Conservation (phyloP, 352 stramenopile genomes). For the Phytophthora meadii region DNA sequence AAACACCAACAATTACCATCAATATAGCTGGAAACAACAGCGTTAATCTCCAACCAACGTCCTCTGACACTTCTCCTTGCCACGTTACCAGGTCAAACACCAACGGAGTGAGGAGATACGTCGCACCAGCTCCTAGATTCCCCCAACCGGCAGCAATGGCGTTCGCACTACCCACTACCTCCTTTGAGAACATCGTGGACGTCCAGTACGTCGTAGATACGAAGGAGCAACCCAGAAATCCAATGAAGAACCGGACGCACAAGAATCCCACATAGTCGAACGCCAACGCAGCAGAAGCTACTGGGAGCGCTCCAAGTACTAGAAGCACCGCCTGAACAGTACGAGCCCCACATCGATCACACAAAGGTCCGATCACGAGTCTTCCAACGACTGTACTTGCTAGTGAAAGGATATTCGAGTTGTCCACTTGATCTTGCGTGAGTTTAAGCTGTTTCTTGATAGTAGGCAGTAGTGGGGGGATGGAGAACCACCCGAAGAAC, state of each 20-base stretch:
- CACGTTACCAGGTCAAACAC: slow-evolving; percentile 90
- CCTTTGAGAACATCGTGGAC: slow-evolving; percentile 92
- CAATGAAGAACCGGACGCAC: slow-evolving; percentile 92
- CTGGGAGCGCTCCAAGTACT: slow-evolving; percentile 79
- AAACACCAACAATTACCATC: slow-evolving; percentile 71
- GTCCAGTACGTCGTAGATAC: slow-evolving; percentile 95
- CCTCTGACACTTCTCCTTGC: slow-evolving; percentile 43
- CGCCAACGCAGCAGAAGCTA: slow-evolving; percentile 80
- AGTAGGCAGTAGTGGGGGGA: slow-evolving; percentile 41
- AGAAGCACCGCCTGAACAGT: slow-evolving; percentile 83
- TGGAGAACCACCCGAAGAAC: slow-evolving; percentile 95
- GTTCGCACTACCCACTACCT: slow-evolving; percentile 94
- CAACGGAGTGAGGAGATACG: slow-evolving; percentile 86
- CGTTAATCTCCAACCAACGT: slow-evolving; percentile 91
- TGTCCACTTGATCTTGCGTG: slow-evolving; percentile 83
- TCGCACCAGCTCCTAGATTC: slow-evolving; percentile 91
- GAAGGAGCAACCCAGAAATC: slow-evolving; percentile 92
- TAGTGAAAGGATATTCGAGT: slow-evolving; percentile 91
- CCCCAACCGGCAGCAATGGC: slow-evolving; percentile 92
- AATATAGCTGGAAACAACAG: slow-evolving; percentile 87
- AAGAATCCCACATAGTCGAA: slow-evolving; percentile 75
- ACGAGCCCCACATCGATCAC: slow-evolving; percentile 92
- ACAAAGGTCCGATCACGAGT: slow-evolving; percentile 90
- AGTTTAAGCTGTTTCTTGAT: slow-evolving; percentile 58
- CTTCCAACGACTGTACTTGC: slow-evolving; percentile 90